Base-by-base conservation (phyloP, 2,329 filamentous ascomycete species). In the Chaetomiaceae sp. region DNA sequence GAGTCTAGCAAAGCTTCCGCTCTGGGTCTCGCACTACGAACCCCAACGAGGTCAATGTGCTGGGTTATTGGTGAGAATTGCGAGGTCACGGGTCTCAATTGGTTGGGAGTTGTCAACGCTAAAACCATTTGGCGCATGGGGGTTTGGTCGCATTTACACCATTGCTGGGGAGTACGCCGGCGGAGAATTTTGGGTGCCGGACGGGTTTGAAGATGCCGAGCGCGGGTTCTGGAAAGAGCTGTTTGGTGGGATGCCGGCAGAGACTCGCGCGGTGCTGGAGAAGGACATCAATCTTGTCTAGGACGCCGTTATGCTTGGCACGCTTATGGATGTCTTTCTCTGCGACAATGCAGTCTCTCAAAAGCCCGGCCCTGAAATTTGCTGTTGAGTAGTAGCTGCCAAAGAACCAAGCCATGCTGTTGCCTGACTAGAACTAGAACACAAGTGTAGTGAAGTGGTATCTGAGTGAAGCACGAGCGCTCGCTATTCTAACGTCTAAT, bases 281-380 rank as follows among this genome's bases (percentile, higher is more conserved):
- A 65, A 66, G 45, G 62, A 65, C 16, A 62, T 71, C 34, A 50
- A 55, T 18, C 55, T 66, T 32, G 60, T 67, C 27, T 65, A 69
- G 54, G 62, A 67, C 48, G 61, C 57, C 5, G 60, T 68, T 13
- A 59, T 65, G 9, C 55, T 67, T 18, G 64, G 56, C 21, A 68
- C 66, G 13, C 48, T 68, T 49, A 51, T 66, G 33, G 36, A 55
- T 46, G 58, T 48, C 42, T 66, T 67, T 40, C 58, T 53, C 46
- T 59, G 62, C 36, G 62, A 65, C 44, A 38, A 65, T 20, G 65
- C n/a, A n/a, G n/a, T n/a, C n/a, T n/a, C n/a, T n/a, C n/a, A n/a
- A n/a, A n/a, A n/a, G n/a, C n/a, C n/a, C n/a, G n/a, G n/a, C n/a
- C n/a, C n/a, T n/a, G n/a, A n/a, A n/a, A n/a, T n/a, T n/a, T n/a